Evolutionary conservation across 2,329 filamentous ascomycete species (phyloP), one percentile per base, ranked within the genome.

Genomic region (Elsinoe australis): DNA sequence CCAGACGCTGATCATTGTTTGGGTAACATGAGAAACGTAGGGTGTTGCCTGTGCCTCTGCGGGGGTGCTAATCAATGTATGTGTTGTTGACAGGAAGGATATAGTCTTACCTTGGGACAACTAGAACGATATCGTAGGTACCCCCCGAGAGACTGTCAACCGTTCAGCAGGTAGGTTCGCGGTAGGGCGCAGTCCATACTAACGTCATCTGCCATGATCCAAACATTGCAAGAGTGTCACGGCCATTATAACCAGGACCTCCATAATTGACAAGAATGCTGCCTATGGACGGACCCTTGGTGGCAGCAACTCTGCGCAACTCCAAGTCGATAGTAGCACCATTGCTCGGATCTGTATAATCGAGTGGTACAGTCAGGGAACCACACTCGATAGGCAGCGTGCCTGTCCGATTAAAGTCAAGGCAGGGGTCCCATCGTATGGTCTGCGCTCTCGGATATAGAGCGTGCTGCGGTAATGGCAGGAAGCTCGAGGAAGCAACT

Each of bases 231-330:
- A 57, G 24, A 14, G 47, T 49, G 5, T 44, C 29, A 2, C 21
- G 29, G 3, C 53, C 57, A 17, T 21, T 38, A 8, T 26, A 50
- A 0, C 56, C 58, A 2, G 58, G 58, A 7, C 58, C 58, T n/a
- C 58, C 58, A 15, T 47, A 53, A 45, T 61, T 59, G 14, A 56
- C 31, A 5, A 58, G 21, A 3, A 61, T 55, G 10, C 39, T 56
- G n/a, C 57, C 58, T 8, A 50, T 51, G 3, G 29, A 33, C 1
- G 55, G 57, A 24, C 51, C 14, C 17, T 55, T 49, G 2, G 41
- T 46, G 4, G 58, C 58, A n/a, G 33, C 15, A n/a, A 52, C 33
- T 18, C 50, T 55, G 14, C 56, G 21, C 3, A 59, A 19, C 12
- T 49, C 24, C 2, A 60, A 36, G 4, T 50, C 41, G 7, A 59